Conservation (phyloP, 768 basidiomycete species). For the Tylopilus plumbeoviolaceoides region DNA sequence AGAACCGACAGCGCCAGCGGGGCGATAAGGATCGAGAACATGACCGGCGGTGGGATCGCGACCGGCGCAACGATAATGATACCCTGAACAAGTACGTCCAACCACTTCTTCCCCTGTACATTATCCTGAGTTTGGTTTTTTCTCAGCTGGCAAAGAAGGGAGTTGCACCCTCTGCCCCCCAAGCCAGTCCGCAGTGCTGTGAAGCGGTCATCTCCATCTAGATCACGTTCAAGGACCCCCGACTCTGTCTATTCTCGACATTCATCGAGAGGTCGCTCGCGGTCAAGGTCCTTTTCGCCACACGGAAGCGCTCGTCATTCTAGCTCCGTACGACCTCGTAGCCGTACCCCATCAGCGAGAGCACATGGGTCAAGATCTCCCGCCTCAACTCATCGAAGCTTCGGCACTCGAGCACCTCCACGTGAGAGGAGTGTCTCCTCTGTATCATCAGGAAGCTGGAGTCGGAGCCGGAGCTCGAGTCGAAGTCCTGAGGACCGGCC, state of each 20-base stretch:
- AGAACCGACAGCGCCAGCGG: conserved; percentile 31
- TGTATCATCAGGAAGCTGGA: conserved; percentile 51
- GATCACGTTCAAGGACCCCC: conserved; percentile 52
- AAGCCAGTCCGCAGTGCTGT: conserved; percentile 33
- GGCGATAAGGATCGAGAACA: conserved; percentile 26
- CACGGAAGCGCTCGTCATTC: conserved; percentile 51
- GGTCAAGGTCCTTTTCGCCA: conserved; percentile 58
- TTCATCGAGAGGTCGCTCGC: conserved; percentile 64
- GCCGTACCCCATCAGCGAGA: conserved; percentile 48
- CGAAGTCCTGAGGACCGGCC: conserved; percentile 50
- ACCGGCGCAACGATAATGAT: conserved; percentile 55
- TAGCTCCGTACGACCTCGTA: conserved; percentile 44
- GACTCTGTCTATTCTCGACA: conserved; percentile 62
- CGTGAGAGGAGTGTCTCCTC: conserved; percentile 51
- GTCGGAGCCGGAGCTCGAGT: conserved; percentile 50
- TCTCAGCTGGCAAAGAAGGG: conserved; percentile 65
- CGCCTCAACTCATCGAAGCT: conserved; percentile 40
- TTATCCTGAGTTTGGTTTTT: conserved; percentile 8
- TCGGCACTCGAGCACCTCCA: conserved; percentile 27
- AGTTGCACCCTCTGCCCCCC: conserved; percentile 41
- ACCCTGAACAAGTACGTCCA: conserved; percentile 67
- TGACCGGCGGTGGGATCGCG: conserved; percentile 33
- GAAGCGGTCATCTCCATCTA: conserved; percentile 44
- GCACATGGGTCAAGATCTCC: conserved; percentile 39
- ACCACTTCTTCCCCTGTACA: conserved; percentile 4